phyloP scores from a whole-genome alignment of 805 yeast genomes.

The Hanseniaspora pseudoguilliermondii region DNA sequence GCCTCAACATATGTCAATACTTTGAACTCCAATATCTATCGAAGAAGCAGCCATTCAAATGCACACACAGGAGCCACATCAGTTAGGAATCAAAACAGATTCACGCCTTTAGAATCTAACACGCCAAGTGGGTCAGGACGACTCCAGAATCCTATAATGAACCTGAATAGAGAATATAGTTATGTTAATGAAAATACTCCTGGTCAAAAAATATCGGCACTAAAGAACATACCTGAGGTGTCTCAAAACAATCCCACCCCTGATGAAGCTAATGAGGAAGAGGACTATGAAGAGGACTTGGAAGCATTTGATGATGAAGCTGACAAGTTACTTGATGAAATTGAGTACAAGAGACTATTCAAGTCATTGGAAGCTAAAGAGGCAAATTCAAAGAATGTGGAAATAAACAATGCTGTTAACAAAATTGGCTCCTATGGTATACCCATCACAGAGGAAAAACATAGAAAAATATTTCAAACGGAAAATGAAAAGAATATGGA shows the following conservation, averaged over 20 bases:
- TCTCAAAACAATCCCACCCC: not conserved
- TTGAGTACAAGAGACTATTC: conserved; percentile 9
- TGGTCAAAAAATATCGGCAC: not conserved
- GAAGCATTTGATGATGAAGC: conserved; percentile 13
- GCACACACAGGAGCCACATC: not conserved
- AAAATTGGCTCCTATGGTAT: conserved; percentile 10
- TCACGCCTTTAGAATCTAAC: not conserved
- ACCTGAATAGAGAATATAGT: conserved; percentile 6
- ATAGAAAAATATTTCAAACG: conserved; percentile 12
- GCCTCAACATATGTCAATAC: not conserved
- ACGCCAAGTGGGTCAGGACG: not conserved
- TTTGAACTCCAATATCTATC: not conserved
- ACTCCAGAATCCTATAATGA: conserved; percentile 3
- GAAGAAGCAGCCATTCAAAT: not conserved
- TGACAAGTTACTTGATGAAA: conserved; percentile 10
- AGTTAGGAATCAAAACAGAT: not conserved
- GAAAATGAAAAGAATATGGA: conserved; percentile 13
- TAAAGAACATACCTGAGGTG: not conserved
- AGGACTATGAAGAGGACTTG: conserved; percentile 13
- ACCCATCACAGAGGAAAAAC: conserved; percentile 9
- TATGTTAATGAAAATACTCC: not conserved
- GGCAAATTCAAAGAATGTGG: not conserved
- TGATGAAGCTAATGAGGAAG: conserved; percentile 12
- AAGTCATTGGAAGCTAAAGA: conserved; percentile 3
- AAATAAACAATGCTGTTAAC: conserved; percentile 10